Base-by-base conservation (phyloP, 179 eudicot species). In the Monotropa hypopitys region DNA sequence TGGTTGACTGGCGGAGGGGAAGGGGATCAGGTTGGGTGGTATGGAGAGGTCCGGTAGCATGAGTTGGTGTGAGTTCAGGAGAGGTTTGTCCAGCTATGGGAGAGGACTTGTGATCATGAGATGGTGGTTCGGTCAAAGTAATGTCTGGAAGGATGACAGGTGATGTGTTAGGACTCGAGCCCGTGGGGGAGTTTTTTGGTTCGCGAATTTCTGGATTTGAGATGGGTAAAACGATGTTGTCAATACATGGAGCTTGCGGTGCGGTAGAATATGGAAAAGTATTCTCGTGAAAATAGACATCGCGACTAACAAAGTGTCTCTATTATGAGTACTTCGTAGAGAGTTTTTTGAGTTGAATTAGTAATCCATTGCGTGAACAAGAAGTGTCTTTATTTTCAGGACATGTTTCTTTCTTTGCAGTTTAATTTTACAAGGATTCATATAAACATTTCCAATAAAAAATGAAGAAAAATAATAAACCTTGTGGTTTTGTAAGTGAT, bases 221-320 rank as follows among this genome's bases (percentile, higher is more conserved):
- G 33, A 68, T 45, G 11, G n/a, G 11, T 2, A 18, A 1, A 18
- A 42, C 9, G 30, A 40, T 54, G 1, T 21, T 26, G 5, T 16
- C 38, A 2, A 28, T 13, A 12, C 6, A 0, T 65, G 47, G 26
- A 15, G 21, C 3, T 7, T 49, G n/a, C 10, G 49, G 16, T 40
- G 18, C 7, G 9, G 49, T 16, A 38, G 75, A 13, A 13, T 53
- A 73, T 20, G 84, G 51, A 59, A 77, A 74, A 4, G n/a, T 50
- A 16, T 30, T 30, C 15, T 82, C 79, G 38, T 33, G 53, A 15
- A 82, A 82, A 0, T 40, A 1, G 12, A 82, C 76, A 75, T 75
- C 72, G 0, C 61, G 42, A 3, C 67, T 21, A 0, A 46, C 11
- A 15, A 74, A 26, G n/a, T n/a, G n/a, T n/a, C n/a, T n/a, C n/a